Evolutionary conservation across 257 asterid species (phyloP).

Genomic region (Misopates orontium): DNA sequence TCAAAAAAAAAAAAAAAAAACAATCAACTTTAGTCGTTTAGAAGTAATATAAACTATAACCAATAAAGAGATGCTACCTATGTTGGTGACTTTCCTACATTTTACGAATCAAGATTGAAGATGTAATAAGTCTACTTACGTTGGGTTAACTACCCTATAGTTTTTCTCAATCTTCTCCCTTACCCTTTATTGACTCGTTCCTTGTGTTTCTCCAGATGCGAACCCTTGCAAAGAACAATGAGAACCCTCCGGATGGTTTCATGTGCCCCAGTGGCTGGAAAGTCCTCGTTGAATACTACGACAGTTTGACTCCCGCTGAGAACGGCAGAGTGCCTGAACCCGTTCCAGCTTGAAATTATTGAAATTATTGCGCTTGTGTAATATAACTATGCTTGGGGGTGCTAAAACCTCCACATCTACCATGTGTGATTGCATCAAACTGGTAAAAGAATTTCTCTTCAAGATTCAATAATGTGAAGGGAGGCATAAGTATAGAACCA

Average conservation of each 20-base stretch:
- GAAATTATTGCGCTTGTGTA: constrained; percentile 6
- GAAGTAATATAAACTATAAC: no score
- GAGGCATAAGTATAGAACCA: constrained; percentile 30
- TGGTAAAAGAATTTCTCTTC: constrained; percentile 20
- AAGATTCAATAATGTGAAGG: constrained; percentile 25
- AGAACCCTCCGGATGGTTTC: constrained; percentile 90
- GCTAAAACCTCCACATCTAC: constrained; percentile 27
- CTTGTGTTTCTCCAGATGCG: constrained; percentile 63
- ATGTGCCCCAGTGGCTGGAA: constrained; percentile 99
- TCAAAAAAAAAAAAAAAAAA: no score
- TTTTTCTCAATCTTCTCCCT: background rate
- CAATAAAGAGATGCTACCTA: background rate
- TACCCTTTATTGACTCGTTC: background rate
- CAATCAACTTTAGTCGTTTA: no score
- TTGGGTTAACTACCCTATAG: background rate
- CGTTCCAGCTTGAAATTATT: constrained; percentile 47
- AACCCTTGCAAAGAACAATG: constrained; percentile 75
- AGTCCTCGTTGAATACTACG: constrained; percentile 88
- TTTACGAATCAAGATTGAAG: background rate
- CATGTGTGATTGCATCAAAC: constrained; percentile 22
- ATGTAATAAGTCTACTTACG: background rate
- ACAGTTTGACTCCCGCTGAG: constrained; percentile 58
- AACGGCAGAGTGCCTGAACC: constrained; percentile 58
- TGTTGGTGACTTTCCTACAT: background rate
- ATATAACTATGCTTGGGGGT: constrained; percentile 33